Base-by-base conservation (phyloP, 371 early-diverging fungal species). In the Circinella umbellata region DNA sequence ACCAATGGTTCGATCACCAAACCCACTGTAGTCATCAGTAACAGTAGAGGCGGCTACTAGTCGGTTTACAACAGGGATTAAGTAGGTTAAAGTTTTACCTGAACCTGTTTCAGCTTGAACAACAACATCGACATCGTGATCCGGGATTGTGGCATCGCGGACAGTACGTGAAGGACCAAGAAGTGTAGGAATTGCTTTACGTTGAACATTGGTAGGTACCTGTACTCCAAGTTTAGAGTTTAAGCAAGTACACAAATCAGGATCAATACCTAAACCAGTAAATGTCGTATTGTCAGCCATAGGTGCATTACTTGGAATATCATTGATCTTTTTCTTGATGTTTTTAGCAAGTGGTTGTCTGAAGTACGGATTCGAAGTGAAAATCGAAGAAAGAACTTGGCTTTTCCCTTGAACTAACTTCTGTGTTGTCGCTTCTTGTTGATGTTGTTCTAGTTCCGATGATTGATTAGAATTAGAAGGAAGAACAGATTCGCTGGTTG, bases 41-140 rank as follows among this genome's bases (percentile, higher is more conserved):
- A 70, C 46, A 48, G 85, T 73, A 42, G 82, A 78, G 0, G 81
- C 78, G 1, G 78, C 80, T 14, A 83, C 70, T 49, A 89, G 67
- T 20, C 82, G 80, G 61, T 89, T 83, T 60, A 91, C 73, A 54
- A 91, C 88, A 7, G 99, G 99, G 39, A 99, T 77, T 20, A 99
- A 83, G 77, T 96, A 99, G 2, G 99, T 90, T 37, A 99, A 83
- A 0, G 99, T 99, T 78, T 99, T 99, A 46, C 99, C 99, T 10
- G 97, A 96, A 47, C 99, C 99, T 8, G 99, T 99, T 69, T 95
- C 92, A 1, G 99, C 95, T 74, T 98, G 95, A 39, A 98, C 90
- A 37, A 98, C 90, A 14, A 94, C 89, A 83, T 98, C 98, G 0
- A 82, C 75, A 68, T 90, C 89, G 47, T 81, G 69, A 55, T 79